These are phyloP conservation scores for Dispira simplex DNA, from an alignment of 192 early-diverging fungal species.

Conservation along the genomic window DNA sequence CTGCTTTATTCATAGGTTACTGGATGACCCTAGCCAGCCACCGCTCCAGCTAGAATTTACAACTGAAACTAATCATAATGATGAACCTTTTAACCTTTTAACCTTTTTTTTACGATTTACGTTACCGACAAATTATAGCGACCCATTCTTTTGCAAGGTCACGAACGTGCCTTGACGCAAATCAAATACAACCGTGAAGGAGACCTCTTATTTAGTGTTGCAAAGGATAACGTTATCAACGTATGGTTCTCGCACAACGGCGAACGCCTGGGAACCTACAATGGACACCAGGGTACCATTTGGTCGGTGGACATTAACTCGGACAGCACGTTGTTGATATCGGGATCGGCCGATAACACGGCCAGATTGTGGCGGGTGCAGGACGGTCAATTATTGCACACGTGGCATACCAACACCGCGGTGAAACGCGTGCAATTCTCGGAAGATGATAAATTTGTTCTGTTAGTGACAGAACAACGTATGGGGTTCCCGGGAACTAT, in stretches of 20 bases:
- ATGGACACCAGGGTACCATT: conserved; percentile 84
- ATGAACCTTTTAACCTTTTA: no score
- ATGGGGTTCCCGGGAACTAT: conserved; percentile 87
- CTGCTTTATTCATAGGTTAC: no score
- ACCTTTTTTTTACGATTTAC: no score
- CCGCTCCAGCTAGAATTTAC: no score
- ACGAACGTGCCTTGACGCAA: conserved; percentile 90
- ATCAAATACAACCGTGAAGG: conserved; percentile 98
- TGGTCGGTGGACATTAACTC: conserved; percentile 93
- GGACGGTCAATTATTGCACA: conserved; percentile 80
- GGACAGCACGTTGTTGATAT: conserved; percentile 59
- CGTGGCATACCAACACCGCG: conserved; percentile 78
- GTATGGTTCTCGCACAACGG: conserved; percentile 98
- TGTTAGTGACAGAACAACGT: conserved; percentile 90
- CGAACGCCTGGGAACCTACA: conserved; percentile 85
- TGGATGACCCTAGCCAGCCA: no score
- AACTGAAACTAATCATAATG: no score
- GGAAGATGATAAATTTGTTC: conserved; percentile 70
- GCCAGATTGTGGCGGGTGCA: conserved; percentile 85
- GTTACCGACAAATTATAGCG: conserved; percentile 10
- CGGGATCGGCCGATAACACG: conserved; percentile 85
- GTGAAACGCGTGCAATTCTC: conserved; percentile 85
- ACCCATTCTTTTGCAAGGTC: conserved; percentile 93
- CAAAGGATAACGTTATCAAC: conserved; percentile 88
- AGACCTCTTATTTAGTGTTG: conserved; percentile 87